Evolutionary conservation across 257 asterid species (phyloP).

Genomic region (Knoxia roxburghii): DNA sequence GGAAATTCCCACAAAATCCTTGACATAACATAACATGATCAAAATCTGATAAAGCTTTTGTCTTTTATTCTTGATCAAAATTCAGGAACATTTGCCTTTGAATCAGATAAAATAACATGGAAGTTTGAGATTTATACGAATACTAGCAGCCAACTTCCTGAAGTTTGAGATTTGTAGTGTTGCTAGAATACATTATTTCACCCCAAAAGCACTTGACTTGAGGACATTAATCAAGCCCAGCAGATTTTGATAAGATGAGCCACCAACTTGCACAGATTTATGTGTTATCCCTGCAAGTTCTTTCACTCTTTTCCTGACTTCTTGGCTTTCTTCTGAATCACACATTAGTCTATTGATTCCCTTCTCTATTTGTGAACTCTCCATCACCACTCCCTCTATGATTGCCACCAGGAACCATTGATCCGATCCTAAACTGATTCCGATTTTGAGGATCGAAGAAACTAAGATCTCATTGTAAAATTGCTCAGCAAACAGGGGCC

Average conservation of each 20-base stretch:
- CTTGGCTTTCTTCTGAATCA: slow-evolving; percentile 7
- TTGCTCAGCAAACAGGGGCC: slow-evolving; percentile 31
- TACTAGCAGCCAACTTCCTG: no score
- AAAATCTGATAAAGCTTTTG: no score
- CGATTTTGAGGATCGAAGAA: slow-evolving; percentile 12
- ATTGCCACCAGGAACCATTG: neutral
- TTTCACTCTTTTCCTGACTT: slow-evolving; percentile 13
- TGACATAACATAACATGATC: no score
- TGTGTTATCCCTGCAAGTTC: neutral
- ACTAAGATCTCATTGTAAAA: slow-evolving; percentile 28
- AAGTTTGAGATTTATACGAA: no score
- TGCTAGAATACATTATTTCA: neutral
- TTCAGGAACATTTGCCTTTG: neutral
- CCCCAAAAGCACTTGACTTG: slow-evolving; percentile 13
- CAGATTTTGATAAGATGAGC: slow-evolving; percentile 24
- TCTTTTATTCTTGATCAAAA: no score
- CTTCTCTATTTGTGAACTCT: slow-evolving; percentile 6
- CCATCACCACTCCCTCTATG: slow-evolving; percentile 10
- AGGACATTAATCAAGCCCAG: slow-evolving; percentile 12
- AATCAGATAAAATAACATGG: neutral
- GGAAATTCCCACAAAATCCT: no score
- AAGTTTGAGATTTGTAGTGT: no score
- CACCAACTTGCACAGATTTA: slow-evolving; percentile 21
- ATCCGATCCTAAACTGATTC: slow-evolving; percentile 21
- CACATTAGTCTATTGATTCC: slow-evolving; percentile 13